Base-by-base conservation (phyloP, 345 rosid genomes). In the Punica granatum region DNA sequence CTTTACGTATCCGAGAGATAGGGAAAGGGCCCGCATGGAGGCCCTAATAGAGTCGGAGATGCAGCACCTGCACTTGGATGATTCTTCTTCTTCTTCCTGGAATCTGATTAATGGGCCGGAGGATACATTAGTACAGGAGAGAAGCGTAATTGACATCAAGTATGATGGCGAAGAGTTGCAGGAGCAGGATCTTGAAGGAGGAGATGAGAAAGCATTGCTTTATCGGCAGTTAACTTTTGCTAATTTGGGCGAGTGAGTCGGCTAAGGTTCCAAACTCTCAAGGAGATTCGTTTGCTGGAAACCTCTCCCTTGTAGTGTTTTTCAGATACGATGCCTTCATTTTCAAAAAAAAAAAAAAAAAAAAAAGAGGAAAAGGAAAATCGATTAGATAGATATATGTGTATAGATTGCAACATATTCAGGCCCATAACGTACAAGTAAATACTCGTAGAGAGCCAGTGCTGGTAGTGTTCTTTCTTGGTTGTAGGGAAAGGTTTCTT, bases 1-100 rank as follows among this genome's bases (percentile, higher is more conserved):
- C 67, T 65, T 70, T 74, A 86, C 92, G 2, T 93, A 88, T 68
- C 98, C 96, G 28, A 78, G 85, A 69, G 94, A 93, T 76, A 75
- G 88, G 60, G 94, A 87, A 10, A 75, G 86, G 53, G 94, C 97
- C 35, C 78, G 80, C 46, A 93, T 93, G 98, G 82, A 82, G 62
- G 96, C 86, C 33, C 66, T 87, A 30, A 82, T 86, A 74, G 92
- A 88, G 67, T 80, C 86, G 39, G 96, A 88, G 82, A 85, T 92
- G 92, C 82, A 74, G 72, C 86, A 80, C 56, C 35, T 79, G 35
- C 81, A 66, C 28, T 41, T 53, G 7, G 66, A 42, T 8, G 69
- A 65, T 10, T 44, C 54, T 61, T 62, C 65, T 61, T 62, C 65
- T 34, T 15, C 65, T 49, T 76, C 70, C 73, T 32, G 76, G 73